Conservation (phyloP, 352 stramenopile species). For the Phytophthora tubulina region DNA sequence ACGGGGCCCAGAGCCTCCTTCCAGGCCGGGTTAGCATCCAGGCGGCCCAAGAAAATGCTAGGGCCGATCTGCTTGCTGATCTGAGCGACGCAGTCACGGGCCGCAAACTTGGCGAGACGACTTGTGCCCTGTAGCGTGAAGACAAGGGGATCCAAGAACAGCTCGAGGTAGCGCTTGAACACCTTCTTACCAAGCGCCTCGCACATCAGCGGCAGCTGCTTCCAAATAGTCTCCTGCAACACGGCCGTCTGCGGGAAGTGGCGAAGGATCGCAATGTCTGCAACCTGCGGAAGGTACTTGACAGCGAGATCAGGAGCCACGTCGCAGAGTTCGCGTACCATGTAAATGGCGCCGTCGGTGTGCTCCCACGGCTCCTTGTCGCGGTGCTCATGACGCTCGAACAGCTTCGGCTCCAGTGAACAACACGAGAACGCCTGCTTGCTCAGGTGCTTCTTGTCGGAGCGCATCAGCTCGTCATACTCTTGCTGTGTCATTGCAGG, state of each 20-base stretch:
- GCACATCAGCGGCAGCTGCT: conserved; percentile 81
- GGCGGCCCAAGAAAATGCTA: conserved; percentile 81
- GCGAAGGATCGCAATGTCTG: conserved; percentile 78
- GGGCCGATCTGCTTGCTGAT: conserved; percentile 84
- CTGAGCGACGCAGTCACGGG: conserved; percentile 77
- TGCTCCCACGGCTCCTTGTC: conserved; percentile 95
- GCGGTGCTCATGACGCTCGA: conserved; percentile 87
- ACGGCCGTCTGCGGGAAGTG: conserved; percentile 80
- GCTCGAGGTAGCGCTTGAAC: conserved; percentile 87
- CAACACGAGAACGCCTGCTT: conserved; percentile 97
- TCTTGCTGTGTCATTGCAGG: conserved; percentile 93
- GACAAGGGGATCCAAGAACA: conserved; percentile 87
- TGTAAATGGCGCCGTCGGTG: conserved; percentile 96
- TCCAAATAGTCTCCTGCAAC: conserved; percentile 88
- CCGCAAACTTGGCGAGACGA: conserved; percentile 76
- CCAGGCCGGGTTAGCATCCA: conserved; percentile 79
- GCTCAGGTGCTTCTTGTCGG: conserved; percentile 92
- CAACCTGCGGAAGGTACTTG: conserved; percentile 62
- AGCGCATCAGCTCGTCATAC: conserved; percentile 92
- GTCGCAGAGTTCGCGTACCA: conserved; percentile 93
- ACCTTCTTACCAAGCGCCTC: conserved; percentile 79
- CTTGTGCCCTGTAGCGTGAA: conserved; percentile 82
- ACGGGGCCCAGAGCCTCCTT: conserved; percentile 63
- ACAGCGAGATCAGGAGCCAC: conserved; percentile 67
- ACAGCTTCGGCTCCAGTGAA: conserved; percentile 94